Evolutionary conservation across 176 grass and related monocot genomes (phyloP), one percentile per base, ranked within the genome.

Genomic region (Ampelocalamus luodianensis): DNA sequence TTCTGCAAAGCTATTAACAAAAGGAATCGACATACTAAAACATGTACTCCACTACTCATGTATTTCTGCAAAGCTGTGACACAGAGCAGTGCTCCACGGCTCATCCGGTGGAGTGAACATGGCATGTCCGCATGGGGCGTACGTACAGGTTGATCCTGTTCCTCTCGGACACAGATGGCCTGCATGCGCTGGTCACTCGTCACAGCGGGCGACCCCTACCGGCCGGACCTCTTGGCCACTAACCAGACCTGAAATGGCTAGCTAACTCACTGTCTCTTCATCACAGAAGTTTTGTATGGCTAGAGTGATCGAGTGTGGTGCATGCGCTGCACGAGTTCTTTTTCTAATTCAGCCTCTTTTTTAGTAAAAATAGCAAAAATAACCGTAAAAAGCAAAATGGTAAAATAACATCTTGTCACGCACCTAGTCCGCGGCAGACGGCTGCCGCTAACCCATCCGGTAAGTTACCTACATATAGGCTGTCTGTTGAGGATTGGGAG

Each of bases 61-160:
- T 40, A 46, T 46, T 46, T 12, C 44, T 46, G 44, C 44, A 50
- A 14, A 5, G 14, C 14, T 51, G 49, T 51, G 2, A 46, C 45
- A 11, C 45, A 46, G 42, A 43, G 44, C 11, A 46, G 11, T 12
- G 49, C 14, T 15, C 15, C 5, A 51, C 3, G 5, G 49, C 49
- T 51, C 49, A 51, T 51, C 49, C 49, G 14, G 24, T 3, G 11
- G n/a, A 43, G 50, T 44, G 65, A 71, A 26, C 37, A 58, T 11
- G 66, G 32, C 17, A 81, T 36, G 48, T n/a, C 38, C 29, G 29
- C 29, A 29, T 29, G 14, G n/a, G 26, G 36, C 65, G 37, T 71
- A 82, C 53, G 53, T 27, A 37, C 54, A 61, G 80, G 23, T 59
- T 71, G 67, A 71, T 59, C 67, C 5, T 22, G 67, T 22, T 77